Evolutionary conservation across 495 filamentous ascomycete species (phyloP).

Genomic region (Penicillium lagena): DNA sequence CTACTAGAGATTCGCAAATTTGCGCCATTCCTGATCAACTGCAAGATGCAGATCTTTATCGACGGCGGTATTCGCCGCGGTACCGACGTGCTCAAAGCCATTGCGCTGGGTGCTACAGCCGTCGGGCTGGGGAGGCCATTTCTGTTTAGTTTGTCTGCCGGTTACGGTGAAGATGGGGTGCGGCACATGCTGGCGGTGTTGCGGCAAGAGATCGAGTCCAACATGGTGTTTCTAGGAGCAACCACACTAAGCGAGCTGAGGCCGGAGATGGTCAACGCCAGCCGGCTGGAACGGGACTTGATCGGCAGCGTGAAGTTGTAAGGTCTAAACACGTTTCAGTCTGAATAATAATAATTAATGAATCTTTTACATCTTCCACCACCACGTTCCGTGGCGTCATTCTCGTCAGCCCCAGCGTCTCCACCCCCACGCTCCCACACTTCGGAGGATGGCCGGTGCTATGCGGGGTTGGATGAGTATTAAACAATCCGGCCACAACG

Average conservation of each 20-base stretch:
- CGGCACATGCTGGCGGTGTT: slow-evolving; percentile 26
- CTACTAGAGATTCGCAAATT: slow-evolving; percentile 66
- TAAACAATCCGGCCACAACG: background rate
- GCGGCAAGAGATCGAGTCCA: slow-evolving; percentile 31
- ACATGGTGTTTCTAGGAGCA: slow-evolving; percentile 33
- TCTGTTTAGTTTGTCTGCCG: slow-evolving; percentile 72
- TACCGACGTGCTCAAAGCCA: slow-evolving; percentile 83
- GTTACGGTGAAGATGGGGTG: slow-evolving; percentile 32
- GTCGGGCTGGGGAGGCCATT: slow-evolving; percentile 84
- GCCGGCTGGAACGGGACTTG: slow-evolving; percentile 30
- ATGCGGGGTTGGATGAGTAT: slow-evolving; percentile 1
- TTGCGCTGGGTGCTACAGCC: slow-evolving; percentile 77
- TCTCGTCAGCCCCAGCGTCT: too few relatives aligned
- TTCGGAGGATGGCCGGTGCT: background rate
- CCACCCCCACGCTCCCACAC: slow-evolving; percentile 4
- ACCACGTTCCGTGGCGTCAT: too few relatives aligned
- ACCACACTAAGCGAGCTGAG: slow-evolving; percentile 19
- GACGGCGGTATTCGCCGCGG: slow-evolving; percentile 80
- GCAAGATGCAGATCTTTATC: slow-evolving; percentile 72
- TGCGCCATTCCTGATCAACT: slow-evolving; percentile 44
- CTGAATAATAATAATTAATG: too few relatives aligned
- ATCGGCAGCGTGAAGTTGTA: slow-evolving; percentile 29
- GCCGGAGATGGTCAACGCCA: slow-evolving; percentile 28
- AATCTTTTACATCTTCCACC: too few relatives aligned
- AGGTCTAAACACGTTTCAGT: background rate